phyloP scores from a whole-genome alignment of 768 basidiomycete genomes.

The Amanita pseudoporphyria region DNA sequence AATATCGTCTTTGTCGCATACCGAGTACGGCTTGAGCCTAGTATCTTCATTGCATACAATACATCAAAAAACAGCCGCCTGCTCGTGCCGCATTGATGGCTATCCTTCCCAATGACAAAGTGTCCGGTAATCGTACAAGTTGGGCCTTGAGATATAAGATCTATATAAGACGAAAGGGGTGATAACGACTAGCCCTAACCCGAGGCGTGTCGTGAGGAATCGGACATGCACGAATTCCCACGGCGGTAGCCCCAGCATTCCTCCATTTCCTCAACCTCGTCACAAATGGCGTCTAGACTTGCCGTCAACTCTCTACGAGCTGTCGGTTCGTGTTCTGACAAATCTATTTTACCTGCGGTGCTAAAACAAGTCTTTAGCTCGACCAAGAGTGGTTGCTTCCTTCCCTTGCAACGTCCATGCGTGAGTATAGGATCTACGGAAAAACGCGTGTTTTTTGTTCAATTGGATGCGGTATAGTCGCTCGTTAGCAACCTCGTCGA shows the following conservation, averaged over 20 bases:
- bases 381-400: slow-evolving; percentile 43
- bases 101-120: too few species aligned
- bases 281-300: slow-evolving; percentile 60
- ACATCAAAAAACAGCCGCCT: too few species aligned
- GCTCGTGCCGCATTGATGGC: too few species aligned
- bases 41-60: too few species aligned
- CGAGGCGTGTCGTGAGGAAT: slow-evolving; percentile 3
- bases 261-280: background rate
- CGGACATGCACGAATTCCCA: background rate
- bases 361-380: slow-evolving; percentile 27
- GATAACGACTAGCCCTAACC: too few species aligned
- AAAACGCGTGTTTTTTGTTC: slow-evolving; percentile 7
- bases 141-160: too few species aligned
- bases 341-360: background rate
- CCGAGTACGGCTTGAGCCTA: too few species aligned
- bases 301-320: slow-evolving; percentile 55
- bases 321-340: slow-evolving; percentile 32
- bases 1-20: too few species aligned
- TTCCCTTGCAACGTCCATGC: slow-evolving; percentile 35
- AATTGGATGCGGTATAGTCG: slow-evolving; percentile 34
- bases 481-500: slow-evolving; percentile 49
- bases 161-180: too few species aligned
- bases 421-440: slow-evolving; percentile 25
- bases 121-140: too few species aligned
- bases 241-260: background rate